A percentile compares a stretch with the other conserved stretches of the same genome.
Conservation (phyloP, 2,329 filamentous ascomycete species). For the Fusarium sp. region DNA sequence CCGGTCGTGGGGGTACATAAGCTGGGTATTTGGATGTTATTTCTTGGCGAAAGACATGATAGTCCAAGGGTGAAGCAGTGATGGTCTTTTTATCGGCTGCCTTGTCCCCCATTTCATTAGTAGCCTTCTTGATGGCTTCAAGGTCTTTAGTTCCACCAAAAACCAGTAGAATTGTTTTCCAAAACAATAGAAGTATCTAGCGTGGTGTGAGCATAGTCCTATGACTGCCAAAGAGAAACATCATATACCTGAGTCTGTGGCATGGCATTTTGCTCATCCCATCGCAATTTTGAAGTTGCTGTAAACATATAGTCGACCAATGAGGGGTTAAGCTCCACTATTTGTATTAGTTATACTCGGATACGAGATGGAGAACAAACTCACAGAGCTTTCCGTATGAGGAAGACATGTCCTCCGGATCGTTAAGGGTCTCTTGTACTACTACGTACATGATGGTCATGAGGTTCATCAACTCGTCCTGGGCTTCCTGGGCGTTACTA, state of each 20-base stretch:
- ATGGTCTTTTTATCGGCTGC: constrained; percentile 81
- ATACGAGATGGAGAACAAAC: constrained; percentile 45
- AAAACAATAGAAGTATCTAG: constrained; percentile 83
- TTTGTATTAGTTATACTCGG: constrained; percentile 36
- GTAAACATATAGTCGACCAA: constrained; percentile 80
- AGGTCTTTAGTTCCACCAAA: constrained; percentile 86
- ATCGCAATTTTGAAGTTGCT: constrained; percentile 75
- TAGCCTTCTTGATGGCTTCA: constrained; percentile 78
- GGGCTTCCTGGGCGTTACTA: constrained; percentile 63
- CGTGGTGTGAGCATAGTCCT: constrained; percentile 38
- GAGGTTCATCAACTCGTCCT: constrained; percentile 72
- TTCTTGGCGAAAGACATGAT: constrained; percentile 95
- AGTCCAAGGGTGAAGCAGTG: constrained; percentile 93
- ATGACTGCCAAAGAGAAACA: background rate
- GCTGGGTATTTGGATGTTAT: constrained; percentile 98
- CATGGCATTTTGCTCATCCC: constrained; percentile 75
- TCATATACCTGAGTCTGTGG: constrained; percentile 75
- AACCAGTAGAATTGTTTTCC: constrained; percentile 89
- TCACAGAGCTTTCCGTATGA: constrained; percentile 66
- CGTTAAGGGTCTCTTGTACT: constrained; percentile 69
- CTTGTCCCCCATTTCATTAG: constrained; percentile 71
- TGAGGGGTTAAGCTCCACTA: constrained; percentile 72
- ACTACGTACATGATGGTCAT: constrained; percentile 74
- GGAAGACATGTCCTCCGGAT: constrained; percentile 62
- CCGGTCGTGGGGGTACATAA: constrained; percentile 87